These are phyloP conservation scores for Hypoxylon sp. DNA, from an alignment of 2,329 filamentous ascomycete genomes.

Conservation along the genomic window DNA sequence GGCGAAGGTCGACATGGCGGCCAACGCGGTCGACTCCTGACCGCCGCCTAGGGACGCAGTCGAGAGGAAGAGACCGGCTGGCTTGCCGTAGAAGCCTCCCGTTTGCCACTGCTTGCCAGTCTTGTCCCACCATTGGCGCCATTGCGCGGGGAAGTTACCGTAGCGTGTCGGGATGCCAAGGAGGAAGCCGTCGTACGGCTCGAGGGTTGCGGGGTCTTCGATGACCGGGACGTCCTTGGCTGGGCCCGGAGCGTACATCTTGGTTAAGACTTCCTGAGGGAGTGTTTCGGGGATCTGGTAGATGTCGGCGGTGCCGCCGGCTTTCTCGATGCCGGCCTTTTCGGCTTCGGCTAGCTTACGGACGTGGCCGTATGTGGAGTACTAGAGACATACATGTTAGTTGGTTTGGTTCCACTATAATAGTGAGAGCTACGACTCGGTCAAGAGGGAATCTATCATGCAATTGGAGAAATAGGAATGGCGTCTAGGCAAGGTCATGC, in stretches of 20 bases:
- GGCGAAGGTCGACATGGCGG: conserved; percentile 85
- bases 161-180: conserved; percentile 96
- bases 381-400: conserved; percentile 65
- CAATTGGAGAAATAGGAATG: neutral
- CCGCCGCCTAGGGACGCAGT: conserved; percentile 89
- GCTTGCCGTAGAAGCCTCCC: conserved; percentile 87
- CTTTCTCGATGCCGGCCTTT: conserved; percentile 89
- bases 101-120: conserved; percentile 86
- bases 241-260: conserved; percentile 93
- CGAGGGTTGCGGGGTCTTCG: conserved; percentile 71
- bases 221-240: conserved; percentile 75
- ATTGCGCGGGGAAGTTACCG: conserved; percentile 97
- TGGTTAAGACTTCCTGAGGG: conserved; percentile 81
- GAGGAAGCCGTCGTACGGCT: conserved; percentile 88
- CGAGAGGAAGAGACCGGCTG: conserved; percentile 90
- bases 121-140: conserved; percentile 94
- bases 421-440: neutral
- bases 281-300: conserved; percentile 95
- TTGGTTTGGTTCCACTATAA: conserved; percentile 6
- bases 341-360: conserved; percentile 87
- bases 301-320: conserved; percentile 84
- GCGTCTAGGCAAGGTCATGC: neutral
- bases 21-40: conserved; percentile 89
- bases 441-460: neutral
- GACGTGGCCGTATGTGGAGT: conserved; percentile 96